Evolutionary conservation across 2,329 filamentous ascomycete species (phyloP).

Genomic region (Arthrobotrys iridis): DNA sequence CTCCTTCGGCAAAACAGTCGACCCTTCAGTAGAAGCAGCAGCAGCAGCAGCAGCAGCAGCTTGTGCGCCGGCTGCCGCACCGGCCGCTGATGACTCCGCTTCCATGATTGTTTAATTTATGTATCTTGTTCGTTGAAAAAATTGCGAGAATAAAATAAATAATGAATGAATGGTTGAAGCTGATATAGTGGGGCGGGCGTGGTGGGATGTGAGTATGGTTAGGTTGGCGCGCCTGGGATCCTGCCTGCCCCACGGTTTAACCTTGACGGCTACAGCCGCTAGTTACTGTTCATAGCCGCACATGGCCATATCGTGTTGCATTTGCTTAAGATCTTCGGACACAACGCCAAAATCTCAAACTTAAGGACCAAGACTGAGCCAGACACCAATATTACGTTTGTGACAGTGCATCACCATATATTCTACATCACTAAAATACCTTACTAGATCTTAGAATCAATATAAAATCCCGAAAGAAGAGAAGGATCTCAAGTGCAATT

Average conservation of each 20-base stretch:
- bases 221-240: background rate
- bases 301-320: background rate
- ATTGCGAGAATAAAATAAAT: background rate
- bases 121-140: background rate
- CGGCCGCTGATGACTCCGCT: conserved; percentile 50
- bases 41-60: background rate
- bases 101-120: conserved; percentile 26
- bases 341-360: background rate
- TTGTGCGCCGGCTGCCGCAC: conserved; percentile 37
- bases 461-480: background rate
- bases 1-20: conserved; percentile 6
- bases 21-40: too few relatives aligned
- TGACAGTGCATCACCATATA: too few relatives aligned
- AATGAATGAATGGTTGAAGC: background rate
- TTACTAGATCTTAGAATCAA: background rate
- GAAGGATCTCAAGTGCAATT: conserved; percentile 5
- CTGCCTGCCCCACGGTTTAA: conserved; percentile 1
- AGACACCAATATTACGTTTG: too few relatives aligned
- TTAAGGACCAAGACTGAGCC: too few relatives aligned
- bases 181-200: background rate
- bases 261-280: background rate
- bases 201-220: background rate
- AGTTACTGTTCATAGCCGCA: background rate
- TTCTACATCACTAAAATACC: background rate
- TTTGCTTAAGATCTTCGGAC: too few relatives aligned